These are phyloP conservation scores for Penicillium freii DNA, from an alignment of 2,329 filamentous ascomycete species.

Conservation along the genomic window DNA sequence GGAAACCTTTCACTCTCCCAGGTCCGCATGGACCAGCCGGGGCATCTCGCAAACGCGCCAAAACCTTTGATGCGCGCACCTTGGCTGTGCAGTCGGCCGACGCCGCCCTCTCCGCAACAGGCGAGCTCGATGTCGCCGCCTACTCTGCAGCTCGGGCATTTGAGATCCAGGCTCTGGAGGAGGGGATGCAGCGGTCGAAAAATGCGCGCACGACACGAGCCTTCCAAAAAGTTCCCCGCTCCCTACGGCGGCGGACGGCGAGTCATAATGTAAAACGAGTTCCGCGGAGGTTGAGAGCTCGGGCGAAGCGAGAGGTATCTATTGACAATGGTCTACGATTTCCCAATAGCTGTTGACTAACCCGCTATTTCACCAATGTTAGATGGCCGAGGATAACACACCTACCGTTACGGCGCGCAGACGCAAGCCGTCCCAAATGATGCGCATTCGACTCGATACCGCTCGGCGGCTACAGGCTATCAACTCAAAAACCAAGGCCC, in stretches of 20 bases:
- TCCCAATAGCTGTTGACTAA: neutral
- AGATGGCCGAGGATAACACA: conserved; percentile 90
- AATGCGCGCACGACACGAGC: conserved; percentile 64
- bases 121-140: conserved; percentile 78
- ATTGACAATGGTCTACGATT: neutral
- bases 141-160: conserved; percentile 85
- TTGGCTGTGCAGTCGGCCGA: conserved; percentile 47
- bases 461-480: conserved; percentile 68
- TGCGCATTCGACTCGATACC: conserved; percentile 66
- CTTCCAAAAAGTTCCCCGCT: conserved; percentile 86
- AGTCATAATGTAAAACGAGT: conserved; percentile 94
- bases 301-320: conserved; percentile 62
- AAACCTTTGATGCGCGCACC: conserved; percentile 44
- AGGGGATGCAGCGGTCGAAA: conserved; percentile 75
- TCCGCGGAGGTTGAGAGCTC: conserved; percentile 69
- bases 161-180: conserved; percentile 81
- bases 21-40: conserved; percentile 25
- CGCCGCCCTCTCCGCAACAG: conserved; percentile 57
- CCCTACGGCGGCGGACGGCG: conserved; percentile 80
- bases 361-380: neutral
- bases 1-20: conserved; percentile 27
- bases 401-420: conserved; percentile 66
- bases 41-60: conserved; percentile 43
- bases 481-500: conserved; percentile 46
- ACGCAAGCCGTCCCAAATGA: conserved; percentile 45